These are phyloP conservation scores for Trypanosoma lewisi DNA, from an alignment of 208 protist species.

Conservation along the genomic window DNA sequence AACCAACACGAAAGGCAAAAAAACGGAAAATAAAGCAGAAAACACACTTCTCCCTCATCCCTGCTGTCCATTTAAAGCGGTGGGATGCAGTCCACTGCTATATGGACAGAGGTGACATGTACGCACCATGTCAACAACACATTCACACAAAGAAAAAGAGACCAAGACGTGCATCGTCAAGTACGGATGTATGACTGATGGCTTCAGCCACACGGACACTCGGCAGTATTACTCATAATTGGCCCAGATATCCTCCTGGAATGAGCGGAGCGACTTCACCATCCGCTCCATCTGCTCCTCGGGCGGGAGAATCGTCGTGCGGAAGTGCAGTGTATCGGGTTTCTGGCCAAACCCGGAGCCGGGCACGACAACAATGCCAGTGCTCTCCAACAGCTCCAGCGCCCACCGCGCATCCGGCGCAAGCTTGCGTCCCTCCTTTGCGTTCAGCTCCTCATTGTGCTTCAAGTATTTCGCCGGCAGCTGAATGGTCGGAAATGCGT, in stretches of 20 bases:
- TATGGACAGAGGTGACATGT: no score
- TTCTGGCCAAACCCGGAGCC: conserved; percentile 96
- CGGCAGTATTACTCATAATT: conserved; percentile 44
- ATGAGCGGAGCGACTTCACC: conserved; percentile 55
- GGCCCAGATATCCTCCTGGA: conserved; percentile 65
- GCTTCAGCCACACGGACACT: background rate
- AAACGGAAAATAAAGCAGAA: no score
- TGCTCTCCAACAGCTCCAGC: conserved; percentile 94
- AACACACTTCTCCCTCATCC: no score
- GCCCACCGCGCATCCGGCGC: conserved; percentile 95
- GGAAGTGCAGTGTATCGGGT: conserved; percentile 97
- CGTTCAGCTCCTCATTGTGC: conserved; percentile 56
- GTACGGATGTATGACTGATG: no score
- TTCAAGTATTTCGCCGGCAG: conserved; percentile 82
- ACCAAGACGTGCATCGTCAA: no score
- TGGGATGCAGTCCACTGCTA: no score
- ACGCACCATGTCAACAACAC: no score
- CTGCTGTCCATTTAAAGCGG: no score
- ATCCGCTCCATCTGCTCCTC: conserved; percentile 94
- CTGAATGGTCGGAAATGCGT: conserved; percentile 96
- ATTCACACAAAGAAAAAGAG: no score
- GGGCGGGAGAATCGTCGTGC: conserved; percentile 98
- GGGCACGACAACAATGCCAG: conserved; percentile 95
- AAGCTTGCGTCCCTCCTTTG: conserved; percentile 62
- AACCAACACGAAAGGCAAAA: no score